Evolutionary conservation across 352 stramenopile species (phyloP), one percentile per base, ranked within the genome.

Genomic region (Globisporangium orthogonon): DNA sequence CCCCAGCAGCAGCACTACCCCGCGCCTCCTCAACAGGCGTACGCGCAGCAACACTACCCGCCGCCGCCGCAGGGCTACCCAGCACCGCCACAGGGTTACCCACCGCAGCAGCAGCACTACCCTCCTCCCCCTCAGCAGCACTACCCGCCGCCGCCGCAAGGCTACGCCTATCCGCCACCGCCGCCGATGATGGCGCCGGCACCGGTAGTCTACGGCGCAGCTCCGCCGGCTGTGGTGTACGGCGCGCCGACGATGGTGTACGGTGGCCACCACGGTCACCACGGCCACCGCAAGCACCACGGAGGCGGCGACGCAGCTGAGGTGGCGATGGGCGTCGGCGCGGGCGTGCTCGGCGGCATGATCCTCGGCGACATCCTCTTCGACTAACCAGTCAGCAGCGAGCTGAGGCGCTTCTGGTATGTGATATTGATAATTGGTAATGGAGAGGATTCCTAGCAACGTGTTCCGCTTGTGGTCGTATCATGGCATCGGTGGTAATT

Each of bases 301-400:
- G 61, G 64, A 10, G 65, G 71, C 7, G 60, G 67, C 35, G 63
- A 62, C 49, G 71, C 39, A 1, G 68, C 62, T 10, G 53, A 76
- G 30, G 70, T 90, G 60, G 84, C 82, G 10, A 70, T 94, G 52
- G 84, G 84, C 28, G 72, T 89, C 23, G 84, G 82, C 28, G 82
- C 77, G 4, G 82, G 82, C 57, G 62, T 92, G n/a, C 62, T 90
- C 39, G 84, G 84, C 45, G 84, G 84, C 13, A 64, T 91, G 62
- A 53, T 94, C 31, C 70, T 94, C 0, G 84, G 82, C n/a, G 83
- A 90, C 63, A 69, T 71, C 11, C 60, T 90, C 28, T 89, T 89
- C 48, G 65, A 81, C 43, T 70, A 61, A 30, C 30, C 3, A 11
- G 23, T 11, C 31, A 15, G 5, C 44, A 31, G 10, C 1, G 11